Conservation (phyloP, 177 flowering plant species). For the Tripterygium wilfordii region DNA sequence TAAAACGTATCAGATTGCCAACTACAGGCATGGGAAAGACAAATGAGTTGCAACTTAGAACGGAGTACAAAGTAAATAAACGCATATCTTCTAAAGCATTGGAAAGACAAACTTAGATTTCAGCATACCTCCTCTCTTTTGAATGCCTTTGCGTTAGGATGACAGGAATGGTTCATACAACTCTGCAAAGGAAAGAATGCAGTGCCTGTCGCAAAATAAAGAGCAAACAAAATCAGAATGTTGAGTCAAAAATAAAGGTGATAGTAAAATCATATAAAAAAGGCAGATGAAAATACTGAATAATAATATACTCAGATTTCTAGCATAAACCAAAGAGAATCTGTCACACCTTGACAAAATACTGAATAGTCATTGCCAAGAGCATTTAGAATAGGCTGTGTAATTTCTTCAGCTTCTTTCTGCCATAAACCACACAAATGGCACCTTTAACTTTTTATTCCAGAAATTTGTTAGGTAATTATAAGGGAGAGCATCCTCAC, state of each 20-base stretch:
- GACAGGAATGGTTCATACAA: conserved; percentile 96
- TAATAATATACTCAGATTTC: neutral
- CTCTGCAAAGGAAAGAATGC: conserved; percentile 93
- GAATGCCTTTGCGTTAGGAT: conserved; percentile 93
- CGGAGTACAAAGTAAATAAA: no score
- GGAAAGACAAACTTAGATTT: neutral
- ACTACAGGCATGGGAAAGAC: no score
- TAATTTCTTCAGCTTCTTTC: conserved; percentile 64
- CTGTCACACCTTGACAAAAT: conserved; percentile 82
- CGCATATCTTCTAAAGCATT: no score
- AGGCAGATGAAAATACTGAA: neutral
- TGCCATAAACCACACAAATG: conserved; percentile 20
- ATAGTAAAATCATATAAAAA: neutral
- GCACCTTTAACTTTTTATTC: neutral
- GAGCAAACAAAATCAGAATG: neutral
- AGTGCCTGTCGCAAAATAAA: conserved; percentile 47
- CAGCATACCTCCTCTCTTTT: conserved; percentile 88
- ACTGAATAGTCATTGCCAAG: conserved; percentile 84
- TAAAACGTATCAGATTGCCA: no score
- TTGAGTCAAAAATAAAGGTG: neutral
- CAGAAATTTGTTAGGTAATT: neutral
- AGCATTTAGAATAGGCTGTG: conserved; percentile 73
- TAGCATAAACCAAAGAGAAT: neutral
- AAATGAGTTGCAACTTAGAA: no score
- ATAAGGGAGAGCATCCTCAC: conserved; percentile 26